Base-by-base conservation (phyloP, 768 basidiomycete species). In the Auricularia heimuer region DNA sequence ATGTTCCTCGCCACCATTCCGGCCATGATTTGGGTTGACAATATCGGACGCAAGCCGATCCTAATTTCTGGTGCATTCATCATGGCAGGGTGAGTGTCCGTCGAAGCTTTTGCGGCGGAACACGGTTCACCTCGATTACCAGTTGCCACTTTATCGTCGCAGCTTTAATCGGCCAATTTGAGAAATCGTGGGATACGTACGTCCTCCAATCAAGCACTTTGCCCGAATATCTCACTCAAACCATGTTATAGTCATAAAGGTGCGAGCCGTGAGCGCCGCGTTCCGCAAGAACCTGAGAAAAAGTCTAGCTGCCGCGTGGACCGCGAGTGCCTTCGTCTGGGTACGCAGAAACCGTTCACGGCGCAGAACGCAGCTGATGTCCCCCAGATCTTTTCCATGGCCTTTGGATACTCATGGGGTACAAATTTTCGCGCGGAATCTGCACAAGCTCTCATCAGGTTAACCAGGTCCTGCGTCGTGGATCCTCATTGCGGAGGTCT, bases 1-100 rank as follows among this genome's bases (percentile, higher is more conserved):
- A 87, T 88, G 84, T 90, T 85, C 74, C 73, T 88, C 65, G 85
- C 89, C 2, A 90, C 89, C 0, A 87, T 92, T 66, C 90, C 90
- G 3, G 88, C 90, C 2, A 89, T 91, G 21, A 78, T 92, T n/a
- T 91, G 85, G 79, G 82, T 92, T 37, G 90, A 92, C 74, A 83
- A 88, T 67, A 70, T 85, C 33, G 90, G 89, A 24, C 83, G 90
- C 42, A 88, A 85, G 73, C 89, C 89, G 6, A 85, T 89, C 54
- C 72, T 89, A 65, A 75, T 88, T 29, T 87, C 85, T n/a, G 88
- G 88, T 7, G 88, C 87, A 3, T 85, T 90, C 74, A 69, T 86
- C 51, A 90, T 89, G 88, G 88, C 83, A 51, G 77, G 72, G 80
- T 87, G 70, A 68, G 77, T 73, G 29, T 24, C 42, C 34, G 24